phyloP scores from a whole-genome alignment of 2,329 filamentous ascomycete species.

The Pseudocercospora ulei region DNA sequence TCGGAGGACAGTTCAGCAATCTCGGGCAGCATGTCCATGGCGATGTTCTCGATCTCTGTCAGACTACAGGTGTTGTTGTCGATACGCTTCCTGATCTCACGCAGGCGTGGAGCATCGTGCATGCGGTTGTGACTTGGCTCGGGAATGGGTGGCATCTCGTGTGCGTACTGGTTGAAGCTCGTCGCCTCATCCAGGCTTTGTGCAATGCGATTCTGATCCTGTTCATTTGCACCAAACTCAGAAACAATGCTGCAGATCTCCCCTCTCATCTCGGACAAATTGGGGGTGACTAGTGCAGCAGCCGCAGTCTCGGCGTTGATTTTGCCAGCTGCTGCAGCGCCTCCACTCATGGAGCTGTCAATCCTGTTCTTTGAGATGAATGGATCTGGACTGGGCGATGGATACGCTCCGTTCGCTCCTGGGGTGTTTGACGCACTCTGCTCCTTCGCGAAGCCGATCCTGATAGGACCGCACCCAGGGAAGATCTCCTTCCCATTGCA shows the following conservation, averaged over 20 bases:
- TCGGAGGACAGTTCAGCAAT: constrained; percentile 91
- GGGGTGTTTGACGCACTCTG: constrained; percentile 81
- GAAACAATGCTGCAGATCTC: constrained; percentile 80
- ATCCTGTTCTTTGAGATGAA: constrained; percentile 43
- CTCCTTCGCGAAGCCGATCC: constrained; percentile 96
- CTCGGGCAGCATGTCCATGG: constrained; percentile 88
- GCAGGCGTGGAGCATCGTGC: constrained; percentile 85
- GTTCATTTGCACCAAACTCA: constrained; percentile 75
- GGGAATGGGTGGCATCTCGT: constrained; percentile 79
- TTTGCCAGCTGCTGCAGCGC: constrained; percentile 28
- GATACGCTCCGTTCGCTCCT: constrained; percentile 75
- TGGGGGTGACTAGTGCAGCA: constrained; percentile 56
- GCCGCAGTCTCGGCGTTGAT: constrained; percentile 41
- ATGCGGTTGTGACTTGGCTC: constrained; percentile 82
- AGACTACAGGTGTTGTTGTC: constrained; percentile 84
- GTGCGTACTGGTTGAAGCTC: constrained; percentile 58
- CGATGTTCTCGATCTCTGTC: constrained; percentile 83
- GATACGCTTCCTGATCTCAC: constrained; percentile 94
- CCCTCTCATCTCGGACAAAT: constrained; percentile 64
- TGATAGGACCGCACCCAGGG: constrained; percentile 83
- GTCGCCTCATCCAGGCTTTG: constrained; percentile 67
- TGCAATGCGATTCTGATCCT: constrained; percentile 64
- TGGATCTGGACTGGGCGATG: constrained; percentile 83
- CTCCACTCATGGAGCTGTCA: constrained; percentile 28
- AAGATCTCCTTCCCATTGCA: constrained; percentile 98